These are phyloP conservation scores for Colletotrichum caudatum DNA, from an alignment of 2,329 filamentous ascomycete species.

Conservation along the genomic window DNA sequence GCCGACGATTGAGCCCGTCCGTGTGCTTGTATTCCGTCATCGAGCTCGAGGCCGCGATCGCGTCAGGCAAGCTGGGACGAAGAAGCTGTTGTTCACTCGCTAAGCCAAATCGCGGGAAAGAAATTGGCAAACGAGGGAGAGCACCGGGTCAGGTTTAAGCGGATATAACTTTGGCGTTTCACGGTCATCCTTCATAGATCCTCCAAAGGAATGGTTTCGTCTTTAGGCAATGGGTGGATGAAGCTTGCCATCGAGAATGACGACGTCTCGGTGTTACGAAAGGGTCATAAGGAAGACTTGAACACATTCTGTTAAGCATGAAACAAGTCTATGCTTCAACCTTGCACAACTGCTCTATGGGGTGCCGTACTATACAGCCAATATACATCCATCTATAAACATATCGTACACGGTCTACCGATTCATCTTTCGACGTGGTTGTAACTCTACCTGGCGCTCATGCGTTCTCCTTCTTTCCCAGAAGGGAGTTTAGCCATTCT, in stretches of 20 bases:
- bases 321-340: neutral
- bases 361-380: neutral
- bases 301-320: too few relatives aligned
- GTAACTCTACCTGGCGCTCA: neutral
- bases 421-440: neutral
- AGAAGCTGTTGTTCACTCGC: neutral
- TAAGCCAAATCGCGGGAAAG: neutral
- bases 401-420: conserved; percentile 9
- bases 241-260: neutral
- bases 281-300: too few relatives aligned
- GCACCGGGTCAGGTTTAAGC: neutral
- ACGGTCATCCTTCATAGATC: neutral
- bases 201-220: neutral
- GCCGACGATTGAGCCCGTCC: neutral
- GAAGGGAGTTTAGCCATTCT: conserved; percentile 34
- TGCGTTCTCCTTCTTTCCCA: neutral
- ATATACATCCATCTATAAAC: neutral
- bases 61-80: neutral
- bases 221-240: neutral
- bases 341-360: neutral
- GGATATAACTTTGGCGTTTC: neutral
- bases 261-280: neutral
- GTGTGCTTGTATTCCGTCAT: neutral
- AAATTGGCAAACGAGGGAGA: neutral
- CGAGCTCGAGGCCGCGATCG: neutral